A percentile compares a stretch with the other conserved stretches of the same genome.
These are phyloP conservation scores for Dactylellina parvicollis DNA, from an alignment of 2,329 filamentous ascomycete species.

Conservation along the genomic window DNA sequence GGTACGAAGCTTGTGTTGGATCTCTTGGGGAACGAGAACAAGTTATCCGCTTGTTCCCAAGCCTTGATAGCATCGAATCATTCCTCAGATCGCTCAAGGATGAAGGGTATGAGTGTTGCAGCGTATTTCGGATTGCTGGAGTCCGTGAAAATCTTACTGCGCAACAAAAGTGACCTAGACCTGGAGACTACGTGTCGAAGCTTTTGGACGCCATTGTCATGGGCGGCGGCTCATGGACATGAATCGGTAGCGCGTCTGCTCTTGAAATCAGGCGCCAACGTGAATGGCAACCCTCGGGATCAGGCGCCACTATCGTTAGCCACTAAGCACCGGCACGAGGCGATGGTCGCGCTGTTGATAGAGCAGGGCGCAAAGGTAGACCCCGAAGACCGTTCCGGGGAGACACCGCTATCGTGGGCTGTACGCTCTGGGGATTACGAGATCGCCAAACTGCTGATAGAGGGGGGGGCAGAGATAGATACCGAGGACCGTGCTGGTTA, in stretches of 20 bases:
- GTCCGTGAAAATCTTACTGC: not conserved
- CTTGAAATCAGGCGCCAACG: not conserved
- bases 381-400: not conserved
- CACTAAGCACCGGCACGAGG: not conserved
- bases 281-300: not conserved
- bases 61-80: not conserved
- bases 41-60: not conserved
- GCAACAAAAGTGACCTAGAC: not conserved
- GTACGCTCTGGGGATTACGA: not conserved
- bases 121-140: conserved; percentile 1
- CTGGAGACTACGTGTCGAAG: not conserved
- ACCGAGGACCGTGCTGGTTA: too few species aligned
- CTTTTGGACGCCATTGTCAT: not conserved
- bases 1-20: not conserved
- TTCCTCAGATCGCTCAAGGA: not conserved
- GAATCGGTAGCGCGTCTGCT: not conserved
- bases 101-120: not conserved
- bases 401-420: not conserved
- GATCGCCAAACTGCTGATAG: not conserved
- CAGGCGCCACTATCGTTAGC: not conserved
- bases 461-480: not conserved
- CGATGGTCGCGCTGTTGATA: not conserved
- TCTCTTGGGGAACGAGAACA: not conserved
- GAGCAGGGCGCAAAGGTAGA: not conserved
- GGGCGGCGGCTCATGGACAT: not conserved